Percentiles rank a stretch among this genome's conserved stretches.
phyloP scores from a whole-genome alignment of 2,329 filamentous ascomycete genomes.

The Penicillium sp. region DNA sequence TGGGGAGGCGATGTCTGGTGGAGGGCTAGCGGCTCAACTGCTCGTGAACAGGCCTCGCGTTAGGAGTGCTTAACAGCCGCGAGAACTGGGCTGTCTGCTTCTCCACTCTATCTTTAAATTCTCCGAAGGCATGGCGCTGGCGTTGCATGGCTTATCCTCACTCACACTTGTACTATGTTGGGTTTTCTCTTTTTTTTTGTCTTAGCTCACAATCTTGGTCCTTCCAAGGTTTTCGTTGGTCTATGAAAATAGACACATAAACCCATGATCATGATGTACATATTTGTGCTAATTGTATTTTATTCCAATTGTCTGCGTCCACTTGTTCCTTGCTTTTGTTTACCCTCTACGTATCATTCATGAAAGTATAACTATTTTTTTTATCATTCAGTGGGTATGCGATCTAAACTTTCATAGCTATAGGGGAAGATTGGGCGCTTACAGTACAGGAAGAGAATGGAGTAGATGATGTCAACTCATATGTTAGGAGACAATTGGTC shows the following conservation, averaged over 20 bases:
- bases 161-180: conserved; percentile 9
- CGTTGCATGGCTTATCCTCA: conserved; percentile 20
- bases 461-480: conserved; percentile 38
- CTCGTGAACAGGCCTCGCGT: conserved; percentile 29
- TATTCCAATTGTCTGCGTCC: not conserved
- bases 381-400: conserved; percentile 3
- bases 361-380: not conserved
- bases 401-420: conserved; percentile 6
- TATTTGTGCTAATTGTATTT: not conserved
- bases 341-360: not conserved
- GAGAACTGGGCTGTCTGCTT: conserved; percentile 17
- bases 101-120: conserved; percentile 28
- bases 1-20: conserved; percentile 97
- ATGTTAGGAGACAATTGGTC: conserved; percentile 86
- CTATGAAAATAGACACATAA: conserved; percentile 7
- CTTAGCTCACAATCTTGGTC: conserved; percentile 8
- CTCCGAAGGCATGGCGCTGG: conserved; percentile 26
- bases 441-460: conserved; percentile 7
- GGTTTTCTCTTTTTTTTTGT: conserved; percentile 8
- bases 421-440: not conserved
- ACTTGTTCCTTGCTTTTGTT: not conserved
- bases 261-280: conserved; percentile 13
- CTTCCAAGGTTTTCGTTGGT: conserved; percentile 3
- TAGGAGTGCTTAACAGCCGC: not conserved
- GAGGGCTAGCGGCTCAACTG: conserved; percentile 73